phyloP scores from a whole-genome alignment of 163 green algal genomes.

The Prototheca wickerhamii region DNA sequence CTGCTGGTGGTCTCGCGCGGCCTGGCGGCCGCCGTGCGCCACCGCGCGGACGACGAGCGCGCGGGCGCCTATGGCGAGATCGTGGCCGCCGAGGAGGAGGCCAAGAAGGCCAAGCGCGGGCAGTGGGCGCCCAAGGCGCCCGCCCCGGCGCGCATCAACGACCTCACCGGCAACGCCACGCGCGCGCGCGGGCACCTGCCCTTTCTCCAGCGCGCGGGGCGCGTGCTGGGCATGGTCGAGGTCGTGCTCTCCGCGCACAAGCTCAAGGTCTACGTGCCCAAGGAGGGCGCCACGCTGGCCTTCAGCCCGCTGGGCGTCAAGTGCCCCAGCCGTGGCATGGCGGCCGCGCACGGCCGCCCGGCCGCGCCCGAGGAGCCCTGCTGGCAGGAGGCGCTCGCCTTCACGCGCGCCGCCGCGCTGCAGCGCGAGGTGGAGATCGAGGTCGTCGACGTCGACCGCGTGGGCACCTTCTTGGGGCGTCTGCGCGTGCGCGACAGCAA shows the following conservation, averaged over 20 bases:
- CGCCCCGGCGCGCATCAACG: constrained; percentile 70
- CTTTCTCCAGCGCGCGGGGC: constrained; percentile 64
- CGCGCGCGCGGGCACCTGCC: constrained; percentile 83
- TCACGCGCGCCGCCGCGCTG: constrained; percentile 58
- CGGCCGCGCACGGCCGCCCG: constrained; percentile 17
- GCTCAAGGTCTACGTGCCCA: constrained; percentile 66
- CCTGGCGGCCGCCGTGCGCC: constrained; percentile 61
- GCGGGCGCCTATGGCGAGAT: constrained; percentile 75
- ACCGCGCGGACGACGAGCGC: constrained; percentile 51
- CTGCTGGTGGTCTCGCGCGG: constrained; percentile 79
- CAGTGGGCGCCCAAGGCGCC: constrained; percentile 71
- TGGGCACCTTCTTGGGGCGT: constrained; percentile 67
- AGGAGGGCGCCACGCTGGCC: constrained; percentile 67
- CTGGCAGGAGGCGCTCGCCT: constrained; percentile 72
- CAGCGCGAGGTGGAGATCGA: constrained; percentile 48
- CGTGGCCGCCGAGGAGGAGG: constrained; percentile 61
- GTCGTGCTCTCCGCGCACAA: constrained; percentile 74
- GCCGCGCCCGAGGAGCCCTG: constrained; percentile 61
- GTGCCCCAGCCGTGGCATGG: constrained; percentile 22
- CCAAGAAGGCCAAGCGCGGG: constrained; percentile 74
- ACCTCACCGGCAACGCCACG: constrained; percentile 58
- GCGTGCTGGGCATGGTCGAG: constrained; percentile 65
- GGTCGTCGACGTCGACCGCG: constrained; percentile 47
- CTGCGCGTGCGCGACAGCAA: constrained; percentile 28
- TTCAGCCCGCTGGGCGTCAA: constrained; percentile 74